Evolutionary conservation across 306 rosid species (phyloP), one percentile per base, ranked within the genome.

Genomic region (Ziziphus jujuba): DNA sequence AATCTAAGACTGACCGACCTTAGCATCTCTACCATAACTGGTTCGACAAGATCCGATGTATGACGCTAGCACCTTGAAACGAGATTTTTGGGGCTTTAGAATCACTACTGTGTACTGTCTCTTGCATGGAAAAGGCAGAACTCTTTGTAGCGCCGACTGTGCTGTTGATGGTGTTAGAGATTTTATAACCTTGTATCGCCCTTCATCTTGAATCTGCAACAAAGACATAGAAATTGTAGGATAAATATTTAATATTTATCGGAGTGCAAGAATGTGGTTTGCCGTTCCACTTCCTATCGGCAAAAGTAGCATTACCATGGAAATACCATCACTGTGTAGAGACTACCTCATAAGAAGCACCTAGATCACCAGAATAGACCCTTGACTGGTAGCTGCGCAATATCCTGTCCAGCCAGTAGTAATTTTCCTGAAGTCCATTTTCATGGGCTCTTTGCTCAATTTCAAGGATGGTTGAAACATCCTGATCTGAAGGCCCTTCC

Each of bases 381-480:
- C 97, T 88, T 60, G 98, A 93, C 72, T 88, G 98, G 82, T 93
- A 90, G 81, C 97, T 84, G 69, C 86, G 91, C 52, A 93, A 80
- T 81, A 93, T 90, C 88, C 86, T 83, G 73, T 93, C 98, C 75
- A 93, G 87, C 97, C 98, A 88, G 77, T 80, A 93, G 78, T 88
- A 88, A 61, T 90, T 93, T 80, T 93, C 97, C 98, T 93, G 98
- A 78, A 84, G 87, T 81, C 97, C 98, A 84, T 90, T 93, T 78
- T 93, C 98, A 73, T 84, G 96, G 55, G 97, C 95, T 76, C 98
- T 77, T 76, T 90, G 97, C 81, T 93, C 98, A 72, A 93, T 90
- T 83, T 93, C 98, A 53, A 93, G 97, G 73, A 88, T 61, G 31
- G 96, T 79, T 57, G 82, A 81, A 78, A 90, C 85, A 80, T 93